Evolutionary conservation across 306 rosid genomes (phyloP), one percentile per base, ranked within the genome.

Genomic region (Canavalia gladiata): DNA sequence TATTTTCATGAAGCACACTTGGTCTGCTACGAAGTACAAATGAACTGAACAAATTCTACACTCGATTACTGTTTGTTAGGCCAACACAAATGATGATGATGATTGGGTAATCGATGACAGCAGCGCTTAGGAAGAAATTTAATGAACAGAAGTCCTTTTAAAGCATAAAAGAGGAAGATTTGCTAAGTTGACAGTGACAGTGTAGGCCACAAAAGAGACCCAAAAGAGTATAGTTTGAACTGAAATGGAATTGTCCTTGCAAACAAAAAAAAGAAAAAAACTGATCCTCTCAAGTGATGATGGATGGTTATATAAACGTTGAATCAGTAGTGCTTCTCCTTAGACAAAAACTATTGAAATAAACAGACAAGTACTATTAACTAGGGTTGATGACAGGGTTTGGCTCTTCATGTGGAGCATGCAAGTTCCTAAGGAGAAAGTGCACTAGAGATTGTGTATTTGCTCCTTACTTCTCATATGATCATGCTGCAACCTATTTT

Each of bases 401-500:
- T 57, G 88, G 97, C 52, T 83, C 93, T 69, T 93, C 97, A 62
- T 93, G 97, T 82, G 97, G 97, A 79, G 97, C 97, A 74, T 93
- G 97, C 93, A 93, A 90, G 85, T 91, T 93, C 77, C 84, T 93
- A 12, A 85, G 97, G 86, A 86, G 97, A 90, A 93, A 90, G 77
- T 91, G 97, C 86, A 75, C 89, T 0, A 63, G 13, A 68, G 91
- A 84, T 46, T 93, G 97, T 83, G 87, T 93, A 8, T 93, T 93
- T 81, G 94, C 94, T 85, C 97, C 97, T 72, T 87, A 88, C 86
- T 93, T 93, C 75, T 90, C 87, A 68, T 91, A 93, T 77, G 97
- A 91, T 39, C 85, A 93, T 37, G 97, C 97, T 57, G 78, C 97
- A 66, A 69, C 82, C 10, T 94, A 91, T 80, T 93, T 93, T 79